phyloP scores from a whole-genome alignment of 2,329 filamentous ascomycete species.

The Fusarium protoensiforme region DNA sequence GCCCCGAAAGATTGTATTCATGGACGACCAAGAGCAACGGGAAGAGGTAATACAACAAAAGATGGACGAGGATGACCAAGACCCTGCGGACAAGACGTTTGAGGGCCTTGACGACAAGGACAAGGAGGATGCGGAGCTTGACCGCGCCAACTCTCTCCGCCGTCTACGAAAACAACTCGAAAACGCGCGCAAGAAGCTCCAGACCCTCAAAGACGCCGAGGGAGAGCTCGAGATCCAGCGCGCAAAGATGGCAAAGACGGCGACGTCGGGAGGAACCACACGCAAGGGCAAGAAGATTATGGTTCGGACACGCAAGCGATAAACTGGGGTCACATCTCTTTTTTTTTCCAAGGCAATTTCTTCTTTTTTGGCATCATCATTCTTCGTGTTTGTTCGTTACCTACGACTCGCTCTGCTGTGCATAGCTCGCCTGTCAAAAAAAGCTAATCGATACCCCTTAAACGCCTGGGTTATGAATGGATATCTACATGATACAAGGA shows the following conservation, averaged over 20 bases:
- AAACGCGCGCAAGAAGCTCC: slow-evolving; percentile 64
- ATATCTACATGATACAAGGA: slow-evolving; percentile 40
- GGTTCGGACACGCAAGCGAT: slow-evolving; percentile 71
- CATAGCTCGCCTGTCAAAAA: slow-evolving; percentile 16
- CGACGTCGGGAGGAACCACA: slow-evolving; percentile 68
- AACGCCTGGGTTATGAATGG: slow-evolving; percentile 41
- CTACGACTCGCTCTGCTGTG: slow-evolving; percentile 26
- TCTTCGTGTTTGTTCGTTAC: slow-evolving; percentile 37
- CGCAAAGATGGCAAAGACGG: slow-evolving; percentile 73
- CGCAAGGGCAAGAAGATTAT: slow-evolving; percentile 72
- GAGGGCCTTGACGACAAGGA: slow-evolving; percentile 35
- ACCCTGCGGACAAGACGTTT: slow-evolving; percentile 42
- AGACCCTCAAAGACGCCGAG: slow-evolving; percentile 66
- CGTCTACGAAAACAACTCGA: slow-evolving; percentile 62
- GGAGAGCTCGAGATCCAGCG: slow-evolving; percentile 67
- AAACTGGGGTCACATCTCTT: slow-evolving; percentile 32
- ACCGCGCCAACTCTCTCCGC: slow-evolving; percentile 55
- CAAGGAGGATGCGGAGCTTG: slow-evolving; percentile 47
- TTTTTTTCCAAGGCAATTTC: slow-evolving; percentile 7
- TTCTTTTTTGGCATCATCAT: slow-evolving; percentile 5
- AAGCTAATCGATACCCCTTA: slow-evolving; percentile 44
- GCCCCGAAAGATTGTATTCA: slow-evolving; percentile 64
- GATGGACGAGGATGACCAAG: slow-evolving; percentile 47
- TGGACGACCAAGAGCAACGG: slow-evolving; percentile 54
- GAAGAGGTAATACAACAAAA: slow-evolving; percentile 45